phyloP scores from a whole-genome alignment of 148 eudicot genomes.

The Talinum fruticosum region DNA sequence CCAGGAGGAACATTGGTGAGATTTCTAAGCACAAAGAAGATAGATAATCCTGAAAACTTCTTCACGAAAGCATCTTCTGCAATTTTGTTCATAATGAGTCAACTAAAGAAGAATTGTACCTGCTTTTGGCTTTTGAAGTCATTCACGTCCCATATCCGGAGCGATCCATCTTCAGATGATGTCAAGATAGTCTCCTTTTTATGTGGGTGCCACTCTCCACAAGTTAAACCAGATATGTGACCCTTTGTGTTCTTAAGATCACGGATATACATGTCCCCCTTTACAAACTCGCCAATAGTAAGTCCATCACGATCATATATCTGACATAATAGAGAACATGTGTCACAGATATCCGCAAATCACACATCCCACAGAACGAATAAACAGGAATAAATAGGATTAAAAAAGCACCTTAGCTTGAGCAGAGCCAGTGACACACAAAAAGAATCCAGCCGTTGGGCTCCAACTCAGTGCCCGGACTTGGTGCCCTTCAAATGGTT shows the following conservation, averaged over 20 bases:
- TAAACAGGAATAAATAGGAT: not conserved
- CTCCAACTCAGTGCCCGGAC: constrained; percentile 95
- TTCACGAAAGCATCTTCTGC: not conserved
- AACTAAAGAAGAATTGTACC: constrained; percentile 35
- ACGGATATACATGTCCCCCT: constrained; percentile 99
- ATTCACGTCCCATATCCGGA: constrained; percentile 97
- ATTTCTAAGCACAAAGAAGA: too few relatives aligned
- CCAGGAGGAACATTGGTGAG: too few relatives aligned
- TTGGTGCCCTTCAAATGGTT: constrained; percentile 99
- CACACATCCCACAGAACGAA: not conserved
- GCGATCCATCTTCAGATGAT: constrained; percentile 96
- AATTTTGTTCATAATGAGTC: not conserved
- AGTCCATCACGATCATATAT: constrained; percentile 97
- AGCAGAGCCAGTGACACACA: constrained; percentile 94
- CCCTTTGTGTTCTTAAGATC: constrained; percentile 98
- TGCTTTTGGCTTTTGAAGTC: constrained; percentile 95
- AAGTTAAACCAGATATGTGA: constrained; percentile 90
- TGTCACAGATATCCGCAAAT: constrained; percentile 6
- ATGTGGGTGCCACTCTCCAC: constrained; percentile 98
- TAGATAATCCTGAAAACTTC: not conserved
- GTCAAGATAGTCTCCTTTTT: constrained; percentile 80
- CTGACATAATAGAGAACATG: constrained; percentile 31
- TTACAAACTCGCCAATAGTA: constrained; percentile 88
- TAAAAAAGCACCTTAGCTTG: constrained; percentile 74
- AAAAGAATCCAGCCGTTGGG: constrained; percentile 80